Evolutionary conservation across 1,284 basidiomycete species (phyloP), one percentile per base, ranked within the genome.

Genomic region (Cryptococcus floricola): DNA sequence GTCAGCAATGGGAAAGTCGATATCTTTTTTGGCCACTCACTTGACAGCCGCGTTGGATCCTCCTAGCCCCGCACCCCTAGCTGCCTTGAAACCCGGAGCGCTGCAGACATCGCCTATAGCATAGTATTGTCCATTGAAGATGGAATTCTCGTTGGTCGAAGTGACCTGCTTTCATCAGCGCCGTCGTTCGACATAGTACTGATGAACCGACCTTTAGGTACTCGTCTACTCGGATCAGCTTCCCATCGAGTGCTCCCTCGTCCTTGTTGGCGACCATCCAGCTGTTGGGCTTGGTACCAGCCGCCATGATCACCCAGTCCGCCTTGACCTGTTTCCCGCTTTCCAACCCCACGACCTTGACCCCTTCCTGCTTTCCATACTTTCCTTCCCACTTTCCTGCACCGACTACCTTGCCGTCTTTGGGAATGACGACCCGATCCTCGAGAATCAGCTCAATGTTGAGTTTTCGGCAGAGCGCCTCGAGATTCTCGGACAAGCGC

Each of bases 211-310:
- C 60, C 44, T 51, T 59, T 48, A 71, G 59, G 39, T 44, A 48
- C 2, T 57, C 51, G 50, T 70, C 59, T 48, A 78, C 75, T 31
- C 63, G 62, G 19, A 42, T 16, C 19, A 42, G 14, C 41, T 16
- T 42, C n/a, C 41, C 41, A 23, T 42, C 41, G 10, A 42, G 19
- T 16, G 41, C 41, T 12, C 16, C 41, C 0, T 67, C 44, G 59
- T 79, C 67, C 16, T 46, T 42, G n/a, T 34, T 27, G 2, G 45
- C 34, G 23, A 78, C 57, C 52, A 78, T 59, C 8, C 48, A 48
- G 1, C 74, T 68, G 58, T 78, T 76, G 23, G 78, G 71, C 27
- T 60, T 62, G 62, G 76, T 78, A 10, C 80, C 80, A 14, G 68
- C 66, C 5, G 71, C 70, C 49, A 78, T 43, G 48, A 80, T 70